Conservation (phyloP, 1,139 yeast species). For the Debaryomycetaceae sp. region DNA sequence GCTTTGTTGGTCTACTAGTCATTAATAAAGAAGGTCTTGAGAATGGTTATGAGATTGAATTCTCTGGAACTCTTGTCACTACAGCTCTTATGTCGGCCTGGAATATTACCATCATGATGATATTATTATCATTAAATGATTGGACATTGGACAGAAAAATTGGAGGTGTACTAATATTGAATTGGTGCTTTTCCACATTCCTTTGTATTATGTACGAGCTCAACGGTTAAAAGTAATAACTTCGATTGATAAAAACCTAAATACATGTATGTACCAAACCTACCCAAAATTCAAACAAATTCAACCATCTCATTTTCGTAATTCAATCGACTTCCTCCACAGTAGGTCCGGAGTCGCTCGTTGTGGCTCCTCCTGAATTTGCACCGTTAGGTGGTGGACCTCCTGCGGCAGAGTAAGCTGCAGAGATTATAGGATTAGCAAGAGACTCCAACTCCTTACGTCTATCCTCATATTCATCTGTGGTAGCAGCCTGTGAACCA, state of each 20-base stretch:
- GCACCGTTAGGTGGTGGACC: slow-evolving; percentile 32
- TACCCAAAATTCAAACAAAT: neutral
- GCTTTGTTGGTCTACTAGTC: slow-evolving; percentile 57
- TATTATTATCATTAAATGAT: slow-evolving; percentile 55
- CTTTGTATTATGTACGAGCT: slow-evolving; percentile 32
- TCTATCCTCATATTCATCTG: slow-evolving; percentile 55
- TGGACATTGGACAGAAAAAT: slow-evolving; percentile 64
- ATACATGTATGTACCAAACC: neutral
- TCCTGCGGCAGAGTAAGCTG: slow-evolving; percentile 58
- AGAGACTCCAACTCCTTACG: slow-evolving; percentile 63
- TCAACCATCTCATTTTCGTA: neutral
- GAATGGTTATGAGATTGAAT: slow-evolving; percentile 26
- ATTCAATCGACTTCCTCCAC: slow-evolving; percentile 68
- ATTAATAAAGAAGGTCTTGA: slow-evolving; percentile 22
- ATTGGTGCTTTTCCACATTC: slow-evolving; percentile 53
- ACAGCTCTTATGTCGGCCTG: slow-evolving; percentile 51
- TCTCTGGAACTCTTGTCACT: slow-evolving; percentile 40
- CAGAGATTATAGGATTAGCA: slow-evolving; percentile 64
- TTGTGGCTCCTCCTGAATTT: slow-evolving; percentile 34
- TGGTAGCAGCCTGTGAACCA: slow-evolving; percentile 47
- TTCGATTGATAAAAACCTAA: neutral
- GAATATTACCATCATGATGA: slow-evolving; percentile 50
- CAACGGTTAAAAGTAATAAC: neutral
- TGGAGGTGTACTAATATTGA: slow-evolving; percentile 49
- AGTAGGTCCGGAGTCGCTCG: slow-evolving; percentile 58